A percentile compares a stretch with the other conserved stretches of the same genome.
Evolutionary conservation across 495 filamentous ascomycete genomes (phyloP).

Genomic region (Xylaria grammica): DNA sequence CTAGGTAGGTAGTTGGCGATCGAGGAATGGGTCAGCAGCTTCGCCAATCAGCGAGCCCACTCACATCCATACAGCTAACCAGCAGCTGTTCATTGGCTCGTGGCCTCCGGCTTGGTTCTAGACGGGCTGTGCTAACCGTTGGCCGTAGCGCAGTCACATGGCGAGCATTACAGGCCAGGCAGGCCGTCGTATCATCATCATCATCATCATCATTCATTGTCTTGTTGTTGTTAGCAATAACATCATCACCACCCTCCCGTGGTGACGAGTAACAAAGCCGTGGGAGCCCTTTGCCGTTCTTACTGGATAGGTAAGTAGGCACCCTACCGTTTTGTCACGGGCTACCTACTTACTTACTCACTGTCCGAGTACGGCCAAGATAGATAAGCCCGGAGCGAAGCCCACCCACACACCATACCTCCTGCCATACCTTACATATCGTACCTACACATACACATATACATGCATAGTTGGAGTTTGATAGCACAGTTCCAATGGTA

Average conservation of each 20-base stretch:
- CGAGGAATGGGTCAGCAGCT: background rate
- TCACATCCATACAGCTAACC: constrained; percentile 1
- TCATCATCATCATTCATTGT: background rate
- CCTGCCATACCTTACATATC: too few relatives aligned
- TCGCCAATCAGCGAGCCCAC: constrained; percentile 8
- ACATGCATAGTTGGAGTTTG: too few relatives aligned
- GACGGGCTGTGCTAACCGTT: background rate
- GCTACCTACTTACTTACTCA: too few relatives aligned
- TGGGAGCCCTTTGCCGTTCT: too few relatives aligned
- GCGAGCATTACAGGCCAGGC: background rate
- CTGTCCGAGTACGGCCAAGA: too few relatives aligned
- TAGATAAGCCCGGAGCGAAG: too few relatives aligned
- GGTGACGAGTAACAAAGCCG: too few relatives aligned
- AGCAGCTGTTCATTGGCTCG: constrained; percentile 6
- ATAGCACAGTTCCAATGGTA: too few relatives aligned
- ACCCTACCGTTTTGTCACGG: too few relatives aligned
- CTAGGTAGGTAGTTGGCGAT: background rate
- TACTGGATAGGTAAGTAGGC: background rate
- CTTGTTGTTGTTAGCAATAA: constrained; percentile 6
- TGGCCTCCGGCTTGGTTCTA: background rate
- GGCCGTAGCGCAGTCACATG: constrained; percentile 16
- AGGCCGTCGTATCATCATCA: constrained; percentile 12
- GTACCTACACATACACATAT: too few relatives aligned
- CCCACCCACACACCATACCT: too few relatives aligned
- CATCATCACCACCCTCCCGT: constrained; percentile 11